Evolutionary conservation across 140 eudicot species (phyloP), one percentile per base, ranked within the genome.

Genomic region (Flaveria floridana): DNA sequence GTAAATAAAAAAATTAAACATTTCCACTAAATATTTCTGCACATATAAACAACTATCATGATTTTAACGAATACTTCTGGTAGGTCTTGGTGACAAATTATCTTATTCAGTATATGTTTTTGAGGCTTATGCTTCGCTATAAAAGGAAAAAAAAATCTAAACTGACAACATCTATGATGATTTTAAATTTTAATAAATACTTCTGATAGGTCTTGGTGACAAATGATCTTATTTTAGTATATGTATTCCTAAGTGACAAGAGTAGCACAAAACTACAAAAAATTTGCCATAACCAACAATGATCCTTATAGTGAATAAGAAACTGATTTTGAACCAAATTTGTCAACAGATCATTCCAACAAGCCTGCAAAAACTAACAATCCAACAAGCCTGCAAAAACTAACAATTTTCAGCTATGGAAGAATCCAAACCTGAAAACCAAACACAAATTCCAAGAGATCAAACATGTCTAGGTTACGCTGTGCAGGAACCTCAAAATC

Each of bases 31-130:
- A 34, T 34, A 34, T 34, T 34, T 34, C 41, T 34, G 41, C 41
- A 34, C 41, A 34, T 34, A 34, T 34, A 5, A 6, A 34, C 41
- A 94, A 94, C 74, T 94, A 90, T 81, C 97, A 94, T 30, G 99
- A 94, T 80, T 94, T 94, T 72, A 94, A 94, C 62, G 99, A 94
- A 70, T 94, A 94, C 84, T 94, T 94, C 85, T 94, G 99, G 99
- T 90, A 39, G 72, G 77, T 77, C 20, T 65, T 28, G 59, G 19
- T 18, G 50, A 26, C 39, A 74, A n/a, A 67, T 41, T 76, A 51
- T 72, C 57, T 42, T 81, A 42, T 28, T 59, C 37, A 25, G 21
- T 65, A 12, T 62, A 46, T 34, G 20, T 46, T 64, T 65, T 65
- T 55, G 72, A 68, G 55, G 71, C 63, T 72, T 61, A 78, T 75